Evolutionary conservation across 257 asterid species (phyloP), one percentile per base, ranked within the genome.

Genomic region (Salvia hispanica): DNA sequence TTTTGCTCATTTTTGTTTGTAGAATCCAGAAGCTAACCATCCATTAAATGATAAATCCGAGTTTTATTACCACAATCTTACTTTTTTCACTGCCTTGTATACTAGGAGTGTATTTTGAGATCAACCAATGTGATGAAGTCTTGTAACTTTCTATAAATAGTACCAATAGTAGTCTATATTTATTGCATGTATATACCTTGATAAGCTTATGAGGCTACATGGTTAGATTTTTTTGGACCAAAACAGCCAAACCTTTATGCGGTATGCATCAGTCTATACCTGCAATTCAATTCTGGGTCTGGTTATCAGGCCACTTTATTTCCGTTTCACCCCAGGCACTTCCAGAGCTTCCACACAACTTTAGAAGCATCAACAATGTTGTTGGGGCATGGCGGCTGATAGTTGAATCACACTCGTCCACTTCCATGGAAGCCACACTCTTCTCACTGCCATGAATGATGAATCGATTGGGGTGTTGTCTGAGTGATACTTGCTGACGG

Each of bases 331-430:
- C 84, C 69, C 76, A 2, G 74, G 68, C 51, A 77, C 79, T 2
- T 78, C 77, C 2, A 81, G 43, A 58, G 83, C 82, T n/a, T n/a
- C n/a, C n/a, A n/a, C n/a, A n/a, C n/a, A 31, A 85, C 86, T 25
- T 25, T 57, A 0, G 90, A 84, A 3, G 71, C 84, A 71, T 75
- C 84, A 1, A 80, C 82, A 2, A 82, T 72, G 76, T 84, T 84
- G 43, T 77, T 69, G 21, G 3, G 2, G n/a, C 87, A 82, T 0
- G 85, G 85, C 2, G 87, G 85, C 74, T 76, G 82, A 48, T 52
- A 84, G 75, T 80, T 2, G 85, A 78, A 9, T 84, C 86, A 50
- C 89, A 80, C 66, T 79, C 81, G 7, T 79, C 81, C 7, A 79
- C 77, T 52, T 76, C 91, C 83, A 76, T 85, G 2, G 86, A 86